phyloP scores from a whole-genome alignment of 306 rosid genomes.

The Prunus kanzakura region DNA sequence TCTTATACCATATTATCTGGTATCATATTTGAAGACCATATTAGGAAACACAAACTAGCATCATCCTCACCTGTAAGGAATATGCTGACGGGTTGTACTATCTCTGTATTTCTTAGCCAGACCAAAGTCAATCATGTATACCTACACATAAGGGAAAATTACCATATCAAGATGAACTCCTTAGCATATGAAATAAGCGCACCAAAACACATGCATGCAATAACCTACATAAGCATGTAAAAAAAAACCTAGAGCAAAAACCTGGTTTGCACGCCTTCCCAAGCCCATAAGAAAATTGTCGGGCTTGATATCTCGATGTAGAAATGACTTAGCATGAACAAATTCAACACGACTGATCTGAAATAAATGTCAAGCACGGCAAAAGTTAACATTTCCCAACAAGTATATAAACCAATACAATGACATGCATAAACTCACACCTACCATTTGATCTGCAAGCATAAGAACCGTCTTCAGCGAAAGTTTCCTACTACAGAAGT shows the following conservation, averaged over 20 bases:
- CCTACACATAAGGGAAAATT: slow-evolving; percentile 28
- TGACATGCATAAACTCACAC: slow-evolving; percentile 9
- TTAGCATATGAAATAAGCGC: not conserved
- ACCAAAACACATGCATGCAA: not conserved
- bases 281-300: slow-evolving; percentile 97
- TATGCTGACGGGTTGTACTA: slow-evolving; percentile 87
- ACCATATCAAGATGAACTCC: slow-evolving; percentile 9
- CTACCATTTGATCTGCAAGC: slow-evolving; percentile 99
- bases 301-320: slow-evolving; percentile 95
- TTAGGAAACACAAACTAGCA: slow-evolving; percentile 2
- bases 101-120: slow-evolving; percentile 96
- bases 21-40: not conserved
- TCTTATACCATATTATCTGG: not conserved
- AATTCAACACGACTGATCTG: slow-evolving; percentile 95
- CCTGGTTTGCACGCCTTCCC: slow-evolving; percentile 98
- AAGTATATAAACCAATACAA: not conserved
- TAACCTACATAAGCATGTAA: not conserved
- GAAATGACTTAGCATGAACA: slow-evolving; percentile 85
- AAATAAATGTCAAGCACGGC: not conserved
- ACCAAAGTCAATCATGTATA: slow-evolving; percentile 79
- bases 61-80: slow-evolving; percentile 82
- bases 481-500: slow-evolving; percentile 91
- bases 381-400: not conserved
- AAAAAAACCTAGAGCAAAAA: slow-evolving; percentile 17
- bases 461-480: slow-evolving; percentile 90